A percentile compares a stretch with the other conserved stretches of the same genome.
Conservation (phyloP, 139 green algal genomes). For the Coccomyxa sp. region DNA sequence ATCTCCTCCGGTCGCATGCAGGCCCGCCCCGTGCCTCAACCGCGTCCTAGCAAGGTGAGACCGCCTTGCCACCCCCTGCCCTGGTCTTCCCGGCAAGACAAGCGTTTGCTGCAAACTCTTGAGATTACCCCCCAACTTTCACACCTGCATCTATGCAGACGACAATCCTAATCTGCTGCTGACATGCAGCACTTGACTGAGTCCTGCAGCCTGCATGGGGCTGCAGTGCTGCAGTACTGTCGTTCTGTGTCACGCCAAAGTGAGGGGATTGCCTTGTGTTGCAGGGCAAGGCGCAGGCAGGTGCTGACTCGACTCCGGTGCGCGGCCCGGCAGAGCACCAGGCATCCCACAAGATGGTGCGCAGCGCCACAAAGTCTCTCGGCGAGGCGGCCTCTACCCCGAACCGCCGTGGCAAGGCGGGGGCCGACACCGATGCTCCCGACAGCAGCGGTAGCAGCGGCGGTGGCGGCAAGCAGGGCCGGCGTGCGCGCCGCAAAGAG, state of each 20-base stretch:
- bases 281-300: too few relatives aligned
- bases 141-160: neutral
- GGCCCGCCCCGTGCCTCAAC: slow-evolving; percentile 7
- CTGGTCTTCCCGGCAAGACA: neutral
- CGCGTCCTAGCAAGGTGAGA: neutral
- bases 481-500: slow-evolving; percentile 12
- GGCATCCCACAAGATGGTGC: too few relatives aligned
- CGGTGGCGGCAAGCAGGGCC: slow-evolving; percentile 1
- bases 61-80: neutral
- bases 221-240: too few relatives aligned
- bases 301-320: too few relatives aligned
- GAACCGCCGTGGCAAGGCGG: neutral
- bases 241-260: too few relatives aligned
- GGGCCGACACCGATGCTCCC: too few relatives aligned
- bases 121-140: neutral
- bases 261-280: too few relatives aligned
- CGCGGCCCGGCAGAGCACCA: too few relatives aligned
- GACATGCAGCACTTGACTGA: neutral
- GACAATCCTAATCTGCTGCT: neutral
- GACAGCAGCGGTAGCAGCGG: slow-evolving; percentile 13
- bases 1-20: slow-evolving; percentile 18
- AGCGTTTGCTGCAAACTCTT: neutral
- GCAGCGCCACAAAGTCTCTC: neutral
- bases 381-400: neutral
- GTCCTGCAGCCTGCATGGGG: neutral